Conservation (phyloP, 345 rosid species). For the Brassica rapa region DNA sequence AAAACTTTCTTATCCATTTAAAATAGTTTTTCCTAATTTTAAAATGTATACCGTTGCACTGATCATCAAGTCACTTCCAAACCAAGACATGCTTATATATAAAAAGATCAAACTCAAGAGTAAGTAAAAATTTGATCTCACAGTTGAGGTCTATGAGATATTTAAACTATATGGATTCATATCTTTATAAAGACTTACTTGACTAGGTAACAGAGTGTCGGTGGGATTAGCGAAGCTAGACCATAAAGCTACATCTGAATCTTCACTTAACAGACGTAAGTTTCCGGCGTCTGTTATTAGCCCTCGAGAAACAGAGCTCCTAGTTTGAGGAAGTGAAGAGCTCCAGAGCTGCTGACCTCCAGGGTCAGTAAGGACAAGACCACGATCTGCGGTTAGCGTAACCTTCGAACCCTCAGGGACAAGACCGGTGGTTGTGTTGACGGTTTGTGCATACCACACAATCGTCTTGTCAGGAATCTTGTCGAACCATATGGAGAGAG, state of each 20-base stretch:
- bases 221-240: conserved; percentile 55
- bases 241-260: conserved; percentile 39
- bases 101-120: not conserved
- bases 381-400: not conserved
- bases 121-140: not conserved
- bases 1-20: not conserved
- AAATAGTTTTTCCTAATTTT: not conserved
- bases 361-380: not conserved
- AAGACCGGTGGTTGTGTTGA: not conserved
- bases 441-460: not conserved
- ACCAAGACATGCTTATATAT: not conserved
- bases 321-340: not conserved
- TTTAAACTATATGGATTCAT: not conserved
- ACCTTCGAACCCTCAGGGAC: not conserved
- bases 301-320: not conserved
- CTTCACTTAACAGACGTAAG: not conserved
- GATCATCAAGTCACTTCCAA: not conserved
- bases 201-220: conserved; percentile 55
- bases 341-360: not conserved
- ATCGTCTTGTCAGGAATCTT: not conserved
- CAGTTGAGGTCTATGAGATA: not conserved
- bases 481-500: not conserved
- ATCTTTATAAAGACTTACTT: conserved; percentile 18
- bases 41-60: not conserved
- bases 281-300: not conserved